Evolutionary conservation across 306 rosid species (phyloP).

Genomic region (Fragaria ananassa): DNA sequence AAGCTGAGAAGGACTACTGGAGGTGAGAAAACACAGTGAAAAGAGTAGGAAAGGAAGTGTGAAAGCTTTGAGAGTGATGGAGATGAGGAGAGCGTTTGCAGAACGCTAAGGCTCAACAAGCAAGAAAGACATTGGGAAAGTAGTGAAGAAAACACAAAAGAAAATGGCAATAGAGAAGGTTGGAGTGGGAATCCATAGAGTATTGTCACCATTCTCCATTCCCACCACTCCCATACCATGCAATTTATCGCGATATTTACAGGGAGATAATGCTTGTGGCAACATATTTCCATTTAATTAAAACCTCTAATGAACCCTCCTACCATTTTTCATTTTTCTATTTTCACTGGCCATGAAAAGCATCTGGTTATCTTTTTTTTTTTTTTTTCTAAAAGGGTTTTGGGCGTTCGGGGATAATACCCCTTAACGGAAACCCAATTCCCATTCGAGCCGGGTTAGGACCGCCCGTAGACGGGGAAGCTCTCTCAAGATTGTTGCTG

Average conservation of each 20-base stretch:
- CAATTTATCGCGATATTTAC: constrained; percentile 39
- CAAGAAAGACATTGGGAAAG: constrained; percentile 36
- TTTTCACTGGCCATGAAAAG: not conserved
- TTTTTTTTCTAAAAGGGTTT: too few species aligned
- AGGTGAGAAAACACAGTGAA: constrained; percentile 9
- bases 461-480: too few species aligned
- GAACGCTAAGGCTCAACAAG: constrained; percentile 38
- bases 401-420: too few species aligned
- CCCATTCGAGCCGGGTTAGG: too few species aligned
- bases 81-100: constrained; percentile 16
- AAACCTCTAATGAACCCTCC: not conserved
- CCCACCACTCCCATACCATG: not conserved
- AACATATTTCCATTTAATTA: not conserved
- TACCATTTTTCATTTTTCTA: too few species aligned
- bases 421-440: too few species aligned
- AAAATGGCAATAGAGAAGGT: constrained; percentile 14
- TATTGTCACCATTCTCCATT: not conserved
- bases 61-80: constrained; percentile 34
- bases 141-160: not conserved
- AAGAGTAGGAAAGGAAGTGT: constrained; percentile 18
- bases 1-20: constrained; percentile 18
- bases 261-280: not conserved
- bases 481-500: too few species aligned
- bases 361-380: not conserved
- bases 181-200: constrained; percentile 24